Conservation (phyloP, 2,329 filamentous ascomycete species). For the Penicillium sp. region DNA sequence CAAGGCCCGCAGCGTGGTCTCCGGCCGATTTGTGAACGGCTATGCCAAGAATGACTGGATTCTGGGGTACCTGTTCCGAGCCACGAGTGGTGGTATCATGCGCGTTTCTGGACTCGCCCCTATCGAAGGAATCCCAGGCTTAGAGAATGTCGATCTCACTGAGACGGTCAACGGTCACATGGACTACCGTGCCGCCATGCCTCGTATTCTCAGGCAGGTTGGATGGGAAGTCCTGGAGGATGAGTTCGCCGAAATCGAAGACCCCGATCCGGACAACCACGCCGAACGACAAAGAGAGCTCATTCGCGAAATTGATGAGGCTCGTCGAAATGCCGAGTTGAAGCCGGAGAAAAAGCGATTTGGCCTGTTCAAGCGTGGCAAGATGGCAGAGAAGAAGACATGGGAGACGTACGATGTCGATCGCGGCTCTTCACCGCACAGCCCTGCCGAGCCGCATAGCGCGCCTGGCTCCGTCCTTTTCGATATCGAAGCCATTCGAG, state of each 20-base stretch:
- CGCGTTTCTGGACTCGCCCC: conserved; percentile 80
- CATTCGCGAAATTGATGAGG: conserved; percentile 95
- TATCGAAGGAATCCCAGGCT: conserved; percentile 71
- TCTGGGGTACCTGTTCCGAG: conserved; percentile 88
- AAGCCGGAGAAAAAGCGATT: conserved; percentile 73
- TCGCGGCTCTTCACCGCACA: conserved; percentile 31
- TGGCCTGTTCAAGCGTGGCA: conserved; percentile 80
- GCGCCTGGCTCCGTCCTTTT: conserved; percentile 69
- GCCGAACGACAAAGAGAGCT: conserved; percentile 83
- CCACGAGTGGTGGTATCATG: conserved; percentile 89
- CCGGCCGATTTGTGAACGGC: conserved; percentile 92
- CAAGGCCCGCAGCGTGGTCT: conserved; percentile 76
- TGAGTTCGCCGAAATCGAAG: conserved; percentile 95
- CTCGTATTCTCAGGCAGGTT: conserved; percentile 78
- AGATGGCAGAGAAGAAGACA: conserved; percentile 71
- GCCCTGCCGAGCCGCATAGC: conserved; percentile 30
- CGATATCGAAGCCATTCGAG: conserved; percentile 90
- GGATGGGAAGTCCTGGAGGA: conserved; percentile 91
- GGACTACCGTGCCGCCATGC: conserved; percentile 94
- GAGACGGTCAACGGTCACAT: conserved; percentile 88
- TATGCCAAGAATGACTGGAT: conserved; percentile 98
- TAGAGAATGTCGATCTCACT: conserved; percentile 90
- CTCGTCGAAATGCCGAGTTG: conserved; percentile 79
- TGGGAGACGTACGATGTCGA: conserved; percentile 92
- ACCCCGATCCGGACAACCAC: conserved; percentile 94